These are phyloP conservation scores for Mitragyna speciosa DNA, from an alignment of 257 asterid genomes.

Conservation along the genomic window DNA sequence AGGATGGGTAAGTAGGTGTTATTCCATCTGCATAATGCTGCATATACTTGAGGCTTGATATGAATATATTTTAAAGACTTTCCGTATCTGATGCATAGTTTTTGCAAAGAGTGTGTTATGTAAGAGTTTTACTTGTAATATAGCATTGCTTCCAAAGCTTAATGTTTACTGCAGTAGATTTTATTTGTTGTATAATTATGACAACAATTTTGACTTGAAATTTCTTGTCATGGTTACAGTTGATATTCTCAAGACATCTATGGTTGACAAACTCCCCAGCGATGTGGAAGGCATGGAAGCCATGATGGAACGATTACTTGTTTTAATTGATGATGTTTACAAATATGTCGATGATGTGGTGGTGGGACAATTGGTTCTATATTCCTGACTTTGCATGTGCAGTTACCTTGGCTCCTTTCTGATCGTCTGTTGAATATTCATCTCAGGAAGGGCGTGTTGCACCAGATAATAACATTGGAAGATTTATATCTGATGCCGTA, in stretches of 20 bases:
- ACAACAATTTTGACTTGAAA: neutral
- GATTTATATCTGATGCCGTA: conserved; percentile 62
- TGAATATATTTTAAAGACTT: neutral
- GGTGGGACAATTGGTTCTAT: conserved; percentile 46
- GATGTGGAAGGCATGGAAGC: conserved; percentile 98
- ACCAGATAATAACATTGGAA: conserved; percentile 72
- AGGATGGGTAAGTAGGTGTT: neutral
- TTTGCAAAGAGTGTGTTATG: neutral
- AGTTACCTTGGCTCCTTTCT: neutral
- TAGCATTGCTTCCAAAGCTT: neutral
- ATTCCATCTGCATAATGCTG: neutral
- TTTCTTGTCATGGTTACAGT: conserved; percentile 36
- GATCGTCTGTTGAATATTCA: neutral
- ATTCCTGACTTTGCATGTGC: neutral
- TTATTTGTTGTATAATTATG: neutral
- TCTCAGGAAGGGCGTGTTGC: conserved; percentile 70
- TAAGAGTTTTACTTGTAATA: neutral
- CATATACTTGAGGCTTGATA: neutral
- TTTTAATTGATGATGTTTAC: conserved; percentile 73
- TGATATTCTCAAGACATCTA: conserved; percentile 78
- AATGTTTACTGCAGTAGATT: neutral
- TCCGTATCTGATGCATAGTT: neutral
- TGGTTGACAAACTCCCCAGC: conserved; percentile 82
- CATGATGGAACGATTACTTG: conserved; percentile 79
- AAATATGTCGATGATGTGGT: conserved; percentile 93